These are phyloP conservation scores for Stephania cephalantha DNA, from an alignment of 164 flowering plant species.

Conservation along the genomic window DNA sequence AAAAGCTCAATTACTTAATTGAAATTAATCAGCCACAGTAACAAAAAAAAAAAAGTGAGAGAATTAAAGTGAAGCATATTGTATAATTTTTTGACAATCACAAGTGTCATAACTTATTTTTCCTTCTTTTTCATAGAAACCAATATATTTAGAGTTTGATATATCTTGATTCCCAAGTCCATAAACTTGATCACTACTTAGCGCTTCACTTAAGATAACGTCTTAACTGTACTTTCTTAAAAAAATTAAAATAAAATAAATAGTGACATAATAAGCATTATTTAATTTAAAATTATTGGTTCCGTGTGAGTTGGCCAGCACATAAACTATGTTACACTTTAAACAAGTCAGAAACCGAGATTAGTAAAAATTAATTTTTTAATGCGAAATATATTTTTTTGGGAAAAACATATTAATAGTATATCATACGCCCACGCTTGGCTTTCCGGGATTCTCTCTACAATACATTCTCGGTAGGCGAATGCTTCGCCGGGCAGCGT, in stretches of 20 bases:
- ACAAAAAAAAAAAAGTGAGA: background rate
- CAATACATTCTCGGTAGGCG: constrained; percentile 3
- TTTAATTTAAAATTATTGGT: background rate
- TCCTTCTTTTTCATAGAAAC: too few relatives aligned
- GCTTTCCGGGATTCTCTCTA: constrained; percentile 68
- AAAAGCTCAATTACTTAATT: too few relatives aligned
- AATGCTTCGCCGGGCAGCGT: background rate
- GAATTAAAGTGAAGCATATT: background rate
- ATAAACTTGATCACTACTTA: too few relatives aligned
- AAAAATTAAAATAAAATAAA: background rate
- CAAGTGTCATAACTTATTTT: too few relatives aligned
- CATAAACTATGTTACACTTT: background rate
- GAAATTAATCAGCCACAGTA: too few relatives aligned
- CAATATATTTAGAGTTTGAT: too few relatives aligned
- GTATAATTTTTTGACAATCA: background rate
- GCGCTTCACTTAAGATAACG: background rate
- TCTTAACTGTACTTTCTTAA: background rate
- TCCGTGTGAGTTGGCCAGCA: constrained; percentile 7
- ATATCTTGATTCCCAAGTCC: too few relatives aligned
- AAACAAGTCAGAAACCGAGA: constrained; percentile 8
- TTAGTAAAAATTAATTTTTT: constrained; percentile 4
- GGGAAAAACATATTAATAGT: background rate
- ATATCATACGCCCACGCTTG: constrained; percentile 48
- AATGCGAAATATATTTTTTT: too few relatives aligned
- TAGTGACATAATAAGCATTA: too few relatives aligned